Evolutionary conservation across 2,329 filamentous ascomycete species (phyloP).

Genomic region (Tolypocladium inflatum): DNA sequence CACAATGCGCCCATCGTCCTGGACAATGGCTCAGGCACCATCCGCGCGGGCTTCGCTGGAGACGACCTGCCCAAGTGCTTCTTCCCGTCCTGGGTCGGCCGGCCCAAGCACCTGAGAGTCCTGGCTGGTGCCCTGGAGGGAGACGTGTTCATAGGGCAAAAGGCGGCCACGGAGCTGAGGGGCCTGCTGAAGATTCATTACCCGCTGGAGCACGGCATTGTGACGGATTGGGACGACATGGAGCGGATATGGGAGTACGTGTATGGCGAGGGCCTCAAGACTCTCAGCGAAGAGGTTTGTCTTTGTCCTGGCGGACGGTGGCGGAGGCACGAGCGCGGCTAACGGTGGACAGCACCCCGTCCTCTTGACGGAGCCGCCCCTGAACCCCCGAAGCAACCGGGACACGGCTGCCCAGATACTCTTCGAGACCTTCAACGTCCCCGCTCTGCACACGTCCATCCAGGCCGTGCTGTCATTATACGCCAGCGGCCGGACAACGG

Average conservation of each 20-base stretch:
- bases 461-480: slow-evolving; percentile 95
- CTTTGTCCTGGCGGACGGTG: neutral
- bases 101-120: slow-evolving; percentile 89
- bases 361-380: slow-evolving; percentile 85
- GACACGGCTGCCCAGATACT: slow-evolving; percentile 95
- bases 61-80: slow-evolving; percentile 94
- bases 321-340: neutral
- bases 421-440: slow-evolving; percentile 98
- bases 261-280: slow-evolving; percentile 92
- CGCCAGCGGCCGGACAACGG: slow-evolving; percentile 89
- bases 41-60: slow-evolving; percentile 91
- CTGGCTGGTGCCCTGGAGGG: slow-evolving; percentile 95
- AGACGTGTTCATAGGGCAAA: slow-evolving; percentile 91
- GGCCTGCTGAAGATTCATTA: slow-evolving; percentile 93
- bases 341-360: slow-evolving; percentile 65
- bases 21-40: slow-evolving; percentile 97
- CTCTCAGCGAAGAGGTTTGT: slow-evolving; percentile 83
- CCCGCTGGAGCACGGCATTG: slow-evolving; percentile 92
- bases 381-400: slow-evolving; percentile 92
- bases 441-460: slow-evolving; percentile 91
- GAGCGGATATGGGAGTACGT: slow-evolving; percentile 99
- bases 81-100: slow-evolving; percentile 94
- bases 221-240: slow-evolving; percentile 99
- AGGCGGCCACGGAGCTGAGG: slow-evolving; percentile 77
- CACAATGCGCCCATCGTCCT: slow-evolving; percentile 98